phyloP scores from a whole-genome alignment of 2,329 filamentous ascomycete species.

The Ascochyta viciae-villosae region DNA sequence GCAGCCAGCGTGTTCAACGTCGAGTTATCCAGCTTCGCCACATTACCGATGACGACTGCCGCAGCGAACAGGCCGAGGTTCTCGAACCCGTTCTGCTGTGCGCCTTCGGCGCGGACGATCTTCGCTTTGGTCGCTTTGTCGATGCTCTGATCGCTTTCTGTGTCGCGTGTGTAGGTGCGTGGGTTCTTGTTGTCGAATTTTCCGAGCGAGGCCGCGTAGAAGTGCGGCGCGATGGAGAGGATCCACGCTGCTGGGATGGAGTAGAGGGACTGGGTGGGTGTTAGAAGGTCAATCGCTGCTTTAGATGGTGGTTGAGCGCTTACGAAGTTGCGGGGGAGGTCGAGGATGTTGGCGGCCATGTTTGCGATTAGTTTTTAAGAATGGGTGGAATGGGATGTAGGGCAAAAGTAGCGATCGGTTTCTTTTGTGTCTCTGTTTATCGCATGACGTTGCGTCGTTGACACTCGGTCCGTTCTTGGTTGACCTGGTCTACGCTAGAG shows the following conservation, averaged over 20 bases:
- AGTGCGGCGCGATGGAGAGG: slow-evolving; percentile 5
- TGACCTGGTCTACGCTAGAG: slow-evolving; percentile 5
- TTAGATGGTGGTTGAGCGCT: background rate
- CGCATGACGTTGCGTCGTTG: slow-evolving; percentile 1
- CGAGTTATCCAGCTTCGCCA: slow-evolving; percentile 5
- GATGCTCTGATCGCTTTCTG: slow-evolving; percentile 6
- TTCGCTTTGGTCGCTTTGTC: slow-evolving; percentile 13
- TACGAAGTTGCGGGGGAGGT: slow-evolving; percentile 7
- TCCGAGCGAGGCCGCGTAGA: slow-evolving; percentile 9
- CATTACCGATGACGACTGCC: slow-evolving; percentile 7
- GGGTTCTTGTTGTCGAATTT: slow-evolving; percentile 14
- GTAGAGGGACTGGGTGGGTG: background rate
- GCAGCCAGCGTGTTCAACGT: slow-evolving; percentile 4
- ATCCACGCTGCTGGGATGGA: slow-evolving; percentile 5
- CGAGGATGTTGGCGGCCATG: slow-evolving; percentile 9
- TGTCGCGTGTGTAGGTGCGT: slow-evolving; percentile 9
- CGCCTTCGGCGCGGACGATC: slow-evolving; percentile 9
- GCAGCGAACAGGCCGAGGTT: slow-evolving; percentile 9
- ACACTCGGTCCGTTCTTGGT: background rate
- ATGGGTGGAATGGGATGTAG: background rate
- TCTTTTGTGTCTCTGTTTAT: background rate
- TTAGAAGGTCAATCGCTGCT: background rate
- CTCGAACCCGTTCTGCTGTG: slow-evolving; percentile 9
- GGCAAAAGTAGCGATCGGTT: background rate
- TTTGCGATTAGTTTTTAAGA: background rate